Conservation (phyloP, 345 rosid genomes). For the Lenwebbia sp. region DNA sequence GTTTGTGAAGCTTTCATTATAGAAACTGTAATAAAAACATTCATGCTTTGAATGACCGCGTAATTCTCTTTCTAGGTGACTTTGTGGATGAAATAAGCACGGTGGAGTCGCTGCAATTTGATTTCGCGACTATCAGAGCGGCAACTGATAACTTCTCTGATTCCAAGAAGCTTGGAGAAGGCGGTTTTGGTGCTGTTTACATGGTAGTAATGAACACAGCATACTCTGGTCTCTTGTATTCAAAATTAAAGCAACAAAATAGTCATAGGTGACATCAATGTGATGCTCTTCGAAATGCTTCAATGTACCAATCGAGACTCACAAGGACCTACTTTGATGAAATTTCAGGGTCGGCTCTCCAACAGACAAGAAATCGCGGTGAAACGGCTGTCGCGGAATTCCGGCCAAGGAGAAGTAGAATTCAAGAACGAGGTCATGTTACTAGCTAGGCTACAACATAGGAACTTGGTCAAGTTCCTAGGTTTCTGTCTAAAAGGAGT, state of each 20-base stretch:
- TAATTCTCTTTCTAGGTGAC: neutral
- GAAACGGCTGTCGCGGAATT: slow-evolving; percentile 19
- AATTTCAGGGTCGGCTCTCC: slow-evolving; percentile 8
- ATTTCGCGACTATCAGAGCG: slow-evolving; percentile 4
- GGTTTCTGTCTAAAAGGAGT: slow-evolving; percentile 23
- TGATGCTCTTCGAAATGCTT: neutral
- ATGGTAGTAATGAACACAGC: slow-evolving; percentile 4
- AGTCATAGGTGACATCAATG: neutral
- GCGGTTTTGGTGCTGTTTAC: slow-evolving; percentile 20
- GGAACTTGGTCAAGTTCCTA: slow-evolving; percentile 25
- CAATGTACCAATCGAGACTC: neutral
- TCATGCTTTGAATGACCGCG: neutral
- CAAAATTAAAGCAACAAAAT: neutral
- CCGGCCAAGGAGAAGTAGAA: slow-evolving; percentile 28
- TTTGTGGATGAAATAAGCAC: neutral
- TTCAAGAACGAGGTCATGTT: slow-evolving; percentile 25
- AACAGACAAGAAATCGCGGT: slow-evolving; percentile 21
- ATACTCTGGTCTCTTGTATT: neutral
- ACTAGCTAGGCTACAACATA: slow-evolving; percentile 28
- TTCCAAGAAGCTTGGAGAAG: slow-evolving; percentile 18
- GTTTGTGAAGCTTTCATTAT: neutral
- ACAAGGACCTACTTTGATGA: neutral
- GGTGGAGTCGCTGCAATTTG: slow-evolving; percentile 8
- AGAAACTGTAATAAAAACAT: neutral
- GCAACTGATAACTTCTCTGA: slow-evolving; percentile 13